Conservation (phyloP, 2,329 filamentous ascomycete genomes). For the Pseudopithomyces chartarum region DNA sequence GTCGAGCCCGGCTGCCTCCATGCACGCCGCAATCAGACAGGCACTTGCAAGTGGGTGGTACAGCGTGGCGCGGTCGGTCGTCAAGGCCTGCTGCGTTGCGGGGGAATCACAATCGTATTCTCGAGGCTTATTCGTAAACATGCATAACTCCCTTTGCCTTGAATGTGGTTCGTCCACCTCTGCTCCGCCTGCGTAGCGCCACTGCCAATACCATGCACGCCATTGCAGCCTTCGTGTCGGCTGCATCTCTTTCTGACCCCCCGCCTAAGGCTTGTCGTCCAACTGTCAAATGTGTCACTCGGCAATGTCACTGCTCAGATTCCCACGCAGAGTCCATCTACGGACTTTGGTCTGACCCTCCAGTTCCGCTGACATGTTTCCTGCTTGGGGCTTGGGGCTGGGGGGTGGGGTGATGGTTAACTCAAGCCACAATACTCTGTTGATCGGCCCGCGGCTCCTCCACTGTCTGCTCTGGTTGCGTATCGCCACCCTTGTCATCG, state of each 20-base stretch:
- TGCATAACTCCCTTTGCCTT: constrained; percentile 25
- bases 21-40: constrained; percentile 21
- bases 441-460: constrained; percentile 48
- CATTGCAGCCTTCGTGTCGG: constrained; percentile 32
- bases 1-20: constrained; percentile 8
- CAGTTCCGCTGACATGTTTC: too few relatives aligned
- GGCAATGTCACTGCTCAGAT: not conserved
- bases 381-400: not conserved
- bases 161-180: constrained; percentile 23
- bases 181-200: constrained; percentile 30
- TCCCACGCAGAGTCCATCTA: too few relatives aligned
- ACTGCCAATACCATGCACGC: constrained; percentile 39
- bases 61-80: constrained; percentile 35
- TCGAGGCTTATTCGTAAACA: constrained; percentile 33
- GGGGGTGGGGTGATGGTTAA: not conserved
- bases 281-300: not conserved
- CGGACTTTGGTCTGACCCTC: too few relatives aligned
- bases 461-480: constrained; percentile 43
- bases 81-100: constrained; percentile 14
- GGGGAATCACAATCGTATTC: constrained; percentile 27
- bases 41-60: constrained; percentile 27
- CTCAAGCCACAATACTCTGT: constrained; percentile 37
- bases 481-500: constrained; percentile 44
- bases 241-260: constrained; percentile 24
- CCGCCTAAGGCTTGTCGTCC: constrained; percentile 23